Base-by-base conservation (phyloP, 2,329 filamentous ascomycete species). In the Diplocarpon mali region DNA sequence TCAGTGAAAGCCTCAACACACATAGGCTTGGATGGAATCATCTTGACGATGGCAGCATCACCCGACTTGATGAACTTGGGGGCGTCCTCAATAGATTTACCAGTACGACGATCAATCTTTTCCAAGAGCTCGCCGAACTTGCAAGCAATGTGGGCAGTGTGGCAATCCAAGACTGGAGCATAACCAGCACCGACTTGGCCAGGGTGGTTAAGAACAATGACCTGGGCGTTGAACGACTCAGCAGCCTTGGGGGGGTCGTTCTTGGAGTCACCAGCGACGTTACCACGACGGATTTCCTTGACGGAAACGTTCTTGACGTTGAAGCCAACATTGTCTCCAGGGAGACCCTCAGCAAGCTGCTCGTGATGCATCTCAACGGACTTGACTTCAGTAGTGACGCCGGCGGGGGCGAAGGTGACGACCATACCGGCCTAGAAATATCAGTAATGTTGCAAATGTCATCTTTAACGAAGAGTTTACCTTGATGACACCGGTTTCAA, bases 301-400 rank as follows among this genome's bases (percentile, higher is more conserved):
- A 98, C 92, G 72, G 92, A 96, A 66, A 98, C 92, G 92, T 98
- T 98, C 89, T 98, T 98, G 76, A 98, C 90, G 86, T 98, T 98
- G 89, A 98, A 98, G 65, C 92, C 92, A 71, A 98, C 92, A 80
- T 98, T 98, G 86, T 98, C 92, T 83, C 92, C 92, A 67, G 92
- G 92, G 60, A 85, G 67, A 85, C 92, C 92, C 80, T 95, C 83
- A 58, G 69, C 53, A 62, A 98, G 89, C 84, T 95, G 89, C 80
- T 95, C 87, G 88, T 96, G 90, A 83, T 95, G 90, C 92, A 98
- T 98, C 80, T 98, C 92, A 66, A 98, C 92, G 72, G 90, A 96
- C 88, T 98, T 98, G 82, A 96, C 92, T 86, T 98, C 92, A 80
- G 92, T 96, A 83, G 92, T 96, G 70, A 98, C 89, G 82, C 87